A percentile compares a stretch with the other conserved stretches of the same genome.
phyloP scores from a whole-genome alignment of 2,329 filamentous ascomycete species.

The Trichophyton mentagrophytes region DNA sequence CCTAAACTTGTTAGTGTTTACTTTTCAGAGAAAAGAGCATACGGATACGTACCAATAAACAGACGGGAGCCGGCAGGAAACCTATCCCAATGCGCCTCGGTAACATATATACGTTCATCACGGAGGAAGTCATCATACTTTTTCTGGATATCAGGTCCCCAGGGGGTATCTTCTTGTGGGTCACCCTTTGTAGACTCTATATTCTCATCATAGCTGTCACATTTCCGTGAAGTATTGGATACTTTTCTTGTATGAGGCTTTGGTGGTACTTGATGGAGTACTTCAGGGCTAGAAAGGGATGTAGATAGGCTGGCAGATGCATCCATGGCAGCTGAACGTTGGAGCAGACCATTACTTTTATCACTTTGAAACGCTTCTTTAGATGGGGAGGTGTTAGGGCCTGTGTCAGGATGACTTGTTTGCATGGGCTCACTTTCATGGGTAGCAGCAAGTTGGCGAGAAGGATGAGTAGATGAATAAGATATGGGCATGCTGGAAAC shows the following conservation, averaged over 20 bases:
- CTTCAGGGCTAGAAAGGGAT: neutral
- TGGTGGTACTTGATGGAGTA: neutral
- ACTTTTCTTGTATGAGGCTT: neutral
- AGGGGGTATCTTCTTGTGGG: conserved; percentile 32
- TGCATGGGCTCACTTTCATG: conserved; percentile 31
- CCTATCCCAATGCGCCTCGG: conserved; percentile 40
- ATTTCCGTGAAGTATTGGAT: neutral
- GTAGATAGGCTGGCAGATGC: neutral
- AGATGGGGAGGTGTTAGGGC: conserved; percentile 18
- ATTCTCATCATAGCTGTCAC: neutral
- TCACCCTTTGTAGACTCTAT: conserved; percentile 4
- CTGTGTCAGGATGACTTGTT: conserved; percentile 26
- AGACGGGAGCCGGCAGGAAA: conserved; percentile 38
- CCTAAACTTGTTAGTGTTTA: conserved; percentile 37
- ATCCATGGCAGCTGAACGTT: neutral
- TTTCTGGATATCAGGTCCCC: conserved; percentile 37
- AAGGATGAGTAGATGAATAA: conserved; percentile 29
- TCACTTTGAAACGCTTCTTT: neutral
- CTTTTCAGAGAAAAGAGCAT: neutral
- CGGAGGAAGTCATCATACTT: conserved; percentile 41
- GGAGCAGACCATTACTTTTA: neutral
- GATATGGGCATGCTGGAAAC: conserved; percentile 22
- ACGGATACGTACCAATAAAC: conserved; percentile 33
- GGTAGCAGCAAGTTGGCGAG: conserved; percentile 28
- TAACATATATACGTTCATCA: conserved; percentile 39